Evolutionary conservation across 2,329 filamentous ascomycete species (phyloP), one percentile per base, ranked within the genome.

Genomic region (Alternaria viburni): DNA sequence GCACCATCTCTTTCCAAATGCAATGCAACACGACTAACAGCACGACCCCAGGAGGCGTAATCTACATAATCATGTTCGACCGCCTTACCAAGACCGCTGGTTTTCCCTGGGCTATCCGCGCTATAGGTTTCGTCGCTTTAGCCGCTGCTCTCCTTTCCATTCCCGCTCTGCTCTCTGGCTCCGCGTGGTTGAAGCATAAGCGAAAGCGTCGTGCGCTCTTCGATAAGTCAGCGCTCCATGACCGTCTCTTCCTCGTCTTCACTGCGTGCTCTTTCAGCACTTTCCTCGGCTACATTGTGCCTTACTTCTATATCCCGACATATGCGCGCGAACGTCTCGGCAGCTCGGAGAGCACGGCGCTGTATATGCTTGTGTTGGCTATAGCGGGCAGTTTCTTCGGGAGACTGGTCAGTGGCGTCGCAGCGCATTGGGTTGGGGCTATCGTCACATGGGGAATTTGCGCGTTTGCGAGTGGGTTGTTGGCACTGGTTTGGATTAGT

Each of bases 21-120:
- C 30, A 15, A 8, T 32, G 13, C 3, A 52, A 19, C 13, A 13
- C 13, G 10, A 17, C 61, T 74, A 17, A 75, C 62, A 7, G n/a
- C 4, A 21, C 13, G 7, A 10, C 15, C 5, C 74, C 23, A 77
- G 76, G 77, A 4, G 78, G 77, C 6, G 70, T 80, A 7, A 68
- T 77, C 3, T 80, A 80, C 64, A 78, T 80, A 51, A 70, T 74
- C 32, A 78, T 77, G 69, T 80, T 80, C 47, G 73, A 80, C 60
- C 69, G 65, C 8, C 65, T 80, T 12, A 64, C 69, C 11, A 68
- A 61, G 23, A 59, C 57, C 3, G 67, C 65, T 10, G 77, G 76
- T 6, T 80, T 80, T 57, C 74, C 77, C 3, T 79, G 76, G 77
- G 72, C 77, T 6, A 79, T 79, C 41, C 75, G 77, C 15, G 71